Base-by-base conservation (phyloP, 495 filamentous ascomycete species). In the Beverwykella pulmonaria region DNA sequence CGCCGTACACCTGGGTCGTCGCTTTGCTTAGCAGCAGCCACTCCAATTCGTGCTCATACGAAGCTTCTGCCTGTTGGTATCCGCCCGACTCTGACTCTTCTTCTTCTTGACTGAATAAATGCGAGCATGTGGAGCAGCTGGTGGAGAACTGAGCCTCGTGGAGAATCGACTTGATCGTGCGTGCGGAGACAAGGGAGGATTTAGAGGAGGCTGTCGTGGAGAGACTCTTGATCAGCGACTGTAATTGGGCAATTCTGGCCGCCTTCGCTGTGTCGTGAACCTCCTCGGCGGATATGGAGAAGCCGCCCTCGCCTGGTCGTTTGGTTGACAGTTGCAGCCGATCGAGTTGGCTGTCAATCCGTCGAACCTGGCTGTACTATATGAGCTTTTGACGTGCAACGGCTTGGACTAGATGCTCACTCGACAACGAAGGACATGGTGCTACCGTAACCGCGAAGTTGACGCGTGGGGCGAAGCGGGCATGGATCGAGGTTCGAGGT, bases 21-120 rank as follows among this genome's bases (percentile, higher is more conserved):
- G 92, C 92, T 75, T 97, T 98, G 71, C 87, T 88, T 9, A 92
- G 82, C 23, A 96, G 78, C 25, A 96, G 76, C 94, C 94, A 98
- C 76, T 94, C 87, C 59, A 96, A 80, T 62, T 97, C 90, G 30
- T 82, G 77, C 71, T 90, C 87, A 72, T 88, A 86, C 22, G 79
- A 61, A 2, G 68, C 49, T 25, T 72, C 59, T 30, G 34, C 58
- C 17, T 53, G 46, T 14, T 63, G 66, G 32, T 68, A 59, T 17
- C 27, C 46, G 9, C 71, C 61, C 32, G 49, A 59, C n/a, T n/a
- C n/a, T n/a, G n/a, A n/a, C n/a, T n/a, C n/a, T n/a, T n/a, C n/a
- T 17, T 62, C 59, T 17, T 65, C 72, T 39, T 74, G 61, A 57
- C 44, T 47, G 63, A 65, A 73, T 72, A 68, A 52, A 64, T 64